Evolutionary conservation across 1,139 yeast genomes (phyloP), one percentile per base, ranked within the genome.

Genomic region (Yamadazyma atmosphaerica): DNA sequence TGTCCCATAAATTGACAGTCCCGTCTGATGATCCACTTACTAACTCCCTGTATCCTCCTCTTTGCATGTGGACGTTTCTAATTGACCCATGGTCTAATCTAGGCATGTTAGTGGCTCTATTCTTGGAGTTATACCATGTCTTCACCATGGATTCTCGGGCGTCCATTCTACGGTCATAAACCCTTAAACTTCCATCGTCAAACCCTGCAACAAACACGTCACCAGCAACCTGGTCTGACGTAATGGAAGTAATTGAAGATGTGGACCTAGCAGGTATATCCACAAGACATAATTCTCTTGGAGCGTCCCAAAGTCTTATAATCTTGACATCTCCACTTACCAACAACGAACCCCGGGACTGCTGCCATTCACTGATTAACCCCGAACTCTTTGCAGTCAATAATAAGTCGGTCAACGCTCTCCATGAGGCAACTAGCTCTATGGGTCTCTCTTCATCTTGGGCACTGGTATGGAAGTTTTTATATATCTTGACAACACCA

Each of bases 201-300:
- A 92, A 94, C 0, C 98, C 98, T 7, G 95, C 92, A 26, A 87
- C 81, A 50, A 92, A 79, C 2, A 88, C 74, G 54, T 90, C 84
- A n/a, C 98, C 98, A 0, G 95, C 88, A 9, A 92, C 92, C 58
- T 92, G 98, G 55, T 92, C 99, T 0, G 97, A 88, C 0, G 98
- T 89, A 40, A 92, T 69, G 0, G 95, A 76, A 0, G 96, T 86
- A 39, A 92, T 85, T 10, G 94, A 82, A n/a, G 94, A 82, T 0
- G 95, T 82, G 0, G 96, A 86, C 42, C 96, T 73, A 0, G 96
- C 95, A 0, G 98, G 96, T 36, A 92, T 84, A 55, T 90, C 97
- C 21, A 79, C 79, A 37, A 86, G 72, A 56, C 96, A 85, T 39
- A 86, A 70, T 56, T 92, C 99, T 32, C 97, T 72, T 13, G 96